Conservation (phyloP, 495 filamentous ascomycete genomes). For the Glutinoglossum americanum region DNA sequence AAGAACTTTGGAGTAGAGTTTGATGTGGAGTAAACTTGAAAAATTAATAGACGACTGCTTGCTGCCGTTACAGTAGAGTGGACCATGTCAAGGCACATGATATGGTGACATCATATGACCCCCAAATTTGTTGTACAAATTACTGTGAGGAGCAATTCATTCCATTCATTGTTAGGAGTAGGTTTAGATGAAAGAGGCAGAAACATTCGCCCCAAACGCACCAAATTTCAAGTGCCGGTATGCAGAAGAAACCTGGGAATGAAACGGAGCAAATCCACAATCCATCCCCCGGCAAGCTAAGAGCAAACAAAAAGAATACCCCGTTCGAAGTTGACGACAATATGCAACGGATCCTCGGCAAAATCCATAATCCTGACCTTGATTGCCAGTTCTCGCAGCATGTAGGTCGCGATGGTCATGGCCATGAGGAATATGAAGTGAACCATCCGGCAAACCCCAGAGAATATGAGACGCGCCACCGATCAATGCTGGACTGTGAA, state of each 20-base stretch:
- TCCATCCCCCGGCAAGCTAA: background rate
- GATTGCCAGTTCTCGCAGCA: background rate
- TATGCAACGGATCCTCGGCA: background rate
- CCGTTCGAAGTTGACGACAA: background rate
- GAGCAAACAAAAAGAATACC: background rate
- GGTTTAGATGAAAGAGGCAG: background rate
- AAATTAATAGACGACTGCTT: no score
- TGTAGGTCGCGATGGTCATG: background rate
- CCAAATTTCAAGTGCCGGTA: constrained; percentile 1
- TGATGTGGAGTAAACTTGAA: no score
- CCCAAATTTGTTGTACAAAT: no score
- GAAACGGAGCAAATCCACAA: background rate
- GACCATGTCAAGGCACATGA: no score
- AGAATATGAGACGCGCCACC: background rate
- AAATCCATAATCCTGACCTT: background rate
- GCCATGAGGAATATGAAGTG: background rate
- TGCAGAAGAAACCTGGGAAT: constrained; percentile 2
- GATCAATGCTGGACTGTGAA: constrained; percentile 1
- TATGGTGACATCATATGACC: no score
- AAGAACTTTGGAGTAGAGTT: no score
- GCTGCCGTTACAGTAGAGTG: no score
- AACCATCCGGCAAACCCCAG: background rate
- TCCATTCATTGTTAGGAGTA: constrained; percentile 1
- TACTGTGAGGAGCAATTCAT: background rate
- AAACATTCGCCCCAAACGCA: constrained; percentile 1